phyloP scores from a whole-genome alignment of 345 rosid species.

The Cardamine resedifolia region DNA sequence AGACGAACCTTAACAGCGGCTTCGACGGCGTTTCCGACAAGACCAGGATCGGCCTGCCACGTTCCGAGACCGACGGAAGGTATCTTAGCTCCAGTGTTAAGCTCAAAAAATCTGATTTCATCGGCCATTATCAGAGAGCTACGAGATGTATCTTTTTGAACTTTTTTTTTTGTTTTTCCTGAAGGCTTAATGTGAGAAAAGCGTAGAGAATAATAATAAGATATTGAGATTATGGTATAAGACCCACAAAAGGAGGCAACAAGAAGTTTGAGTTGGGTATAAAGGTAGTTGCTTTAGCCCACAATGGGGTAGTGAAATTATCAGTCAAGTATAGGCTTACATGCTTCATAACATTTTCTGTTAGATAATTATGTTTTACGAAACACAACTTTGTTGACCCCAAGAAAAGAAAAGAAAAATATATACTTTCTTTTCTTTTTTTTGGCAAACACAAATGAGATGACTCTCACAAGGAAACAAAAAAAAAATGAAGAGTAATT shows the following conservation, averaged over 20 bases:
- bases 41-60: conserved; percentile 61
- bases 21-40: conserved; percentile 54
- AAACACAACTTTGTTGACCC: too few species aligned
- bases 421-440: too few species aligned
- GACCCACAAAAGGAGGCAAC: background rate
- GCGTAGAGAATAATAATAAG: background rate
- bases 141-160: background rate
- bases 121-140: conserved; percentile 37
- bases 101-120: conserved; percentile 36
- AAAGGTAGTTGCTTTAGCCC: background rate
- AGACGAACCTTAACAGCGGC: conserved; percentile 39
- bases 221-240: background rate
- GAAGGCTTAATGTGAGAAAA: background rate
- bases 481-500: background rate
- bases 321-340: too few species aligned
- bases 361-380: too few species aligned
- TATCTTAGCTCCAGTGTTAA: conserved; percentile 60
- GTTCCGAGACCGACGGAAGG: conserved; percentile 60
- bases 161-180: too few species aligned
- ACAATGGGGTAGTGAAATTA: background rate
- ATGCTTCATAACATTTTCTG: too few species aligned
- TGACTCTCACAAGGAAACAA: background rate
- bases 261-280: background rate
- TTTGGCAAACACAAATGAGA: too few species aligned
- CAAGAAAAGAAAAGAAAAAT: too few species aligned